Conservation (phyloP, 164 flowering plant species). For the Macadamia tetraphylla region DNA sequence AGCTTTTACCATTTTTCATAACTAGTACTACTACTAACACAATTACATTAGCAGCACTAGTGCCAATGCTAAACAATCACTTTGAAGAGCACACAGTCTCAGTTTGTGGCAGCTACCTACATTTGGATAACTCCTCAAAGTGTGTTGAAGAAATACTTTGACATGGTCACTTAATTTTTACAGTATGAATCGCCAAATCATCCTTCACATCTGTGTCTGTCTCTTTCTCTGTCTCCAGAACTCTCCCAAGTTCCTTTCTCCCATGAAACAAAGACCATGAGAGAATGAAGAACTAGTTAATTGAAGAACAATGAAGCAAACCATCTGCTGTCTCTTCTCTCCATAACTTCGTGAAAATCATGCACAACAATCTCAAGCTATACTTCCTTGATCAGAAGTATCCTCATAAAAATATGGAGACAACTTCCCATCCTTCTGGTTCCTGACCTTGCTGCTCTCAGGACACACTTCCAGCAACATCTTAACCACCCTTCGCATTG, state of each 20-base stretch:
- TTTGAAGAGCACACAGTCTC: not conserved
- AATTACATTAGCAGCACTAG: not conserved
- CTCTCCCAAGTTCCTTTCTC: not conserved
- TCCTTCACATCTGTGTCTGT: not conserved
- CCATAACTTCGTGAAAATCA: not conserved
- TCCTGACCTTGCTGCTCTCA: slow-evolving; percentile 15
- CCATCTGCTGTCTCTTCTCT: not conserved
- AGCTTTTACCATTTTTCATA: not conserved
- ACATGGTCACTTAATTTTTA: not conserved
- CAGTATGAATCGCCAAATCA: not conserved
- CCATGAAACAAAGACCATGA: not conserved
- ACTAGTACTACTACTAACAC: not conserved
- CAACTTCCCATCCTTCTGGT: slow-evolving; percentile 30
- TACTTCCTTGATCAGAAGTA: slow-evolving; percentile 14
- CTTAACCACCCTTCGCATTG: slow-evolving; percentile 47
- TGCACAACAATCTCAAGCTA: not conserved
- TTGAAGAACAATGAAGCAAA: not conserved
- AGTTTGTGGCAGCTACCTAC: not conserved
- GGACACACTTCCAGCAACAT: slow-evolving; percentile 35
- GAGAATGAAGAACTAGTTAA: not conserved
- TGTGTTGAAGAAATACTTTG: not conserved
- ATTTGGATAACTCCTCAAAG: not conserved
- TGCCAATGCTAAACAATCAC: not conserved
- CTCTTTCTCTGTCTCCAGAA: not conserved
- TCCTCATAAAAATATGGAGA: slow-evolving; percentile 36